Conservation (phyloP, 768 basidiomycete genomes). For the Tricholoma terreum region DNA sequence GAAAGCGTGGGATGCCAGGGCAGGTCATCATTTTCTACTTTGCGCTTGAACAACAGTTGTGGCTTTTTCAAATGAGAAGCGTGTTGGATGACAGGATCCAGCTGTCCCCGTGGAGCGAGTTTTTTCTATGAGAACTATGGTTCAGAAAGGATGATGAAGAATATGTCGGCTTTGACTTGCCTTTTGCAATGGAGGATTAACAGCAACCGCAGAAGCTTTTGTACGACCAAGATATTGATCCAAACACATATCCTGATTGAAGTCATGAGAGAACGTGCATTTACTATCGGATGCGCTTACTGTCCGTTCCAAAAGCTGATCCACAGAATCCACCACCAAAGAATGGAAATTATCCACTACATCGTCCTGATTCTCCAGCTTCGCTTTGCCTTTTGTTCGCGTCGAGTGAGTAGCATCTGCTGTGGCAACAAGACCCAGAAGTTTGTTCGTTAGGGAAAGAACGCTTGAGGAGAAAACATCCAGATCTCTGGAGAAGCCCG, state of each 20-base stretch:
- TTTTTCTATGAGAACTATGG: conserved; percentile 26
- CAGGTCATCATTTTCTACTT: conserved; percentile 54
- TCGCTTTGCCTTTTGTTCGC: conserved; percentile 50
- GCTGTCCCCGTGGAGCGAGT: conserved; percentile 36
- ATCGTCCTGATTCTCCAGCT: conserved; percentile 69
- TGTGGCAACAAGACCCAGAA: conserved; percentile 53
- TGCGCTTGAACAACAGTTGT: conserved; percentile 66
- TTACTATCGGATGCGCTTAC: conserved; percentile 39
- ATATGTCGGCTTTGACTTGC: background rate
- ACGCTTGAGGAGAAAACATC: conserved; percentile 68
- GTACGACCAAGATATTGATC: conserved; percentile 74
- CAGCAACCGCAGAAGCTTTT: conserved; percentile 61
- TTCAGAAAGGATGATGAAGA: conserved; percentile 6
- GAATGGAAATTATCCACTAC: conserved; percentile 80
- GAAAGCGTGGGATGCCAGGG: conserved; percentile 69
- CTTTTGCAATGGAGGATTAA: conserved; percentile 40
- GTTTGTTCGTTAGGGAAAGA: conserved; percentile 60
- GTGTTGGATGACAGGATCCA: conserved; percentile 67
- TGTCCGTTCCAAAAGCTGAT: conserved; percentile 79
- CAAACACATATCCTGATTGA: conserved; percentile 70
- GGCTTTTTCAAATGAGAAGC: conserved; percentile 78
- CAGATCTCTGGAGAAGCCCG: conserved; percentile 61
- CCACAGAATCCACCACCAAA: conserved; percentile 79
- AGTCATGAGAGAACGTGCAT: background rate
- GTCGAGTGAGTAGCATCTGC: conserved; percentile 29